Percentiles rank a stretch among this genome's conserved stretches.
phyloP scores from a whole-genome alignment of 345 rosid genomes.

The Eucalyptus rudis region DNA sequence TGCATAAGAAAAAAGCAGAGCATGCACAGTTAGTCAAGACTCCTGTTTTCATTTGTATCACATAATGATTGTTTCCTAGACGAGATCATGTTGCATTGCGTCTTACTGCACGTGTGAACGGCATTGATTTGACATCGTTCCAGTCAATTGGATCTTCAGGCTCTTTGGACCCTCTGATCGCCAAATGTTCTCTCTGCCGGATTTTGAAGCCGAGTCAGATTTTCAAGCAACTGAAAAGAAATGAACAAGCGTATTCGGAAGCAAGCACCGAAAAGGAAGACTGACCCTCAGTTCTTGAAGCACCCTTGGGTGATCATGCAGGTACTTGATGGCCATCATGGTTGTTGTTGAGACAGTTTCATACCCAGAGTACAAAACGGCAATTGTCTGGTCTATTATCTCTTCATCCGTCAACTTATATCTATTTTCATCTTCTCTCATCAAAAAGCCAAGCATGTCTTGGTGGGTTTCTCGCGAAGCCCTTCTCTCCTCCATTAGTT shows the following conservation, averaged over 20 bases:
- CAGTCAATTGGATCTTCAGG: conserved; percentile 58
- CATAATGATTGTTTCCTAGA: not conserved
- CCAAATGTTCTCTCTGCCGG: conserved; percentile 65
- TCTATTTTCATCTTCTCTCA: conserved; percentile 31
- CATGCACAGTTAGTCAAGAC: not conserved
- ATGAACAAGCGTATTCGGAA: not conserved
- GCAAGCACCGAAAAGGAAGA: not conserved
- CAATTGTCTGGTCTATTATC: conserved; percentile 58
- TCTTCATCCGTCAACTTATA: conserved; percentile 47
- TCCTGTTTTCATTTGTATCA: not conserved
- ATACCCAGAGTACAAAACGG: conserved; percentile 65
- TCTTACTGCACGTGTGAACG: conserved; percentile 82
- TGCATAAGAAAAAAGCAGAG: no score
- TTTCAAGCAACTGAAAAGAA: not conserved
- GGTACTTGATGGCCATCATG: conserved; percentile 78
- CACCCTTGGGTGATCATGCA: conserved; percentile 55
- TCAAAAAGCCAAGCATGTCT: conserved; percentile 55
- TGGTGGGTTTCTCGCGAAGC: conserved; percentile 19
- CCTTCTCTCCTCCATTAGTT: conserved; percentile 43
- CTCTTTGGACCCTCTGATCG: conserved; percentile 43
- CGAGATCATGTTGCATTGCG: not conserved
- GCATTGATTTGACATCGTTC: conserved; percentile 67
- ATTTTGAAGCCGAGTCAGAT: not conserved
- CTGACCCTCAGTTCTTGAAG: conserved; percentile 65
- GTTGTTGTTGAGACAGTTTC: conserved; percentile 76